Percentiles rank a stretch among this genome's conserved stretches.
phyloP scores from a whole-genome alignment of 495 filamentous ascomycete species.

The Penicillium mononematosum region DNA sequence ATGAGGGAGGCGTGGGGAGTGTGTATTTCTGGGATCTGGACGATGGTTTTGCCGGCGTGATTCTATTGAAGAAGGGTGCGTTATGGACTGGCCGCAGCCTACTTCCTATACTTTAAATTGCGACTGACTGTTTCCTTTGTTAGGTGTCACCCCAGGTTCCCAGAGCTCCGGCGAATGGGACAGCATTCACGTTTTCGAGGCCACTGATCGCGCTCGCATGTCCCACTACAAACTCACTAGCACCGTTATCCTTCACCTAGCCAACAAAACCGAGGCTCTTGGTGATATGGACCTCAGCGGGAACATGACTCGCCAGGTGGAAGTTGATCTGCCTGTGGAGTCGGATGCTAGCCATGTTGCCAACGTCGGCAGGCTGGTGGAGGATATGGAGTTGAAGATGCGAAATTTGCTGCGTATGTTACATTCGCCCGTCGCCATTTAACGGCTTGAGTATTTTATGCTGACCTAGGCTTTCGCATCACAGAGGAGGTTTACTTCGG shows the following conservation, averaged over 20 bases:
- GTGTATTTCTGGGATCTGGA: conserved; percentile 99
- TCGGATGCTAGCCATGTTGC: conserved; percentile 91
- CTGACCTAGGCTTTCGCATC: conserved; percentile 1
- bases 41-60: conserved; percentile 95
- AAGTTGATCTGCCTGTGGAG: conserved; percentile 83
- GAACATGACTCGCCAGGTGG: conserved; percentile 96
- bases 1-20: conserved; percentile 90
- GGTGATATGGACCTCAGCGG: conserved; percentile 92
- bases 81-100: background rate
- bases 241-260: conserved; percentile 89
- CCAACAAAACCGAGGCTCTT: conserved; percentile 65
- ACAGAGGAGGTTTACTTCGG: conserved; percentile 97
- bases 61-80: conserved; percentile 88
- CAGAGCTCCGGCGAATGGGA: conserved; percentile 89
- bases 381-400: conserved; percentile 99
- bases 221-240: conserved; percentile 97
- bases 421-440: background rate
- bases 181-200: conserved; percentile 98
- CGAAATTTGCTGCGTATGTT: conserved; percentile 82
- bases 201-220: conserved; percentile 81
- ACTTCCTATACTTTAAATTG: background rate
- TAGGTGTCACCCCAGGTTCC: conserved; percentile 62
- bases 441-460: conserved; percentile 9
- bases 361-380: conserved; percentile 91
- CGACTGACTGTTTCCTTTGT: conserved; percentile 8